These are phyloP conservation scores for Suhomyces tanzawaensis DNA, from an alignment of 805 yeast genomes.

Conservation along the genomic window DNA sequence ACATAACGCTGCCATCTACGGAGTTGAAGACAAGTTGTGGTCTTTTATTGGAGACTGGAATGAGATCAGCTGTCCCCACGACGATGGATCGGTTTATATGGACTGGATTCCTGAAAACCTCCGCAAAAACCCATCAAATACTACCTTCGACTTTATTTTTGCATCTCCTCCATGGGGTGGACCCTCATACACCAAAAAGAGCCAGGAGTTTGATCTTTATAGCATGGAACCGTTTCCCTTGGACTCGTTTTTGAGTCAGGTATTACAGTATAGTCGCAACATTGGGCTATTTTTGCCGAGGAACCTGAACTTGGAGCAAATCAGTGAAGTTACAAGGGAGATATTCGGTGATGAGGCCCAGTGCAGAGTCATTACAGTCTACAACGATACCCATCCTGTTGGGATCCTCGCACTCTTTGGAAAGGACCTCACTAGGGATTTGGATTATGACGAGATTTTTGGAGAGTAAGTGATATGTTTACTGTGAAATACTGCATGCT, in stretches of 20 bases:
- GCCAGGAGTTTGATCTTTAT: conserved; percentile 44
- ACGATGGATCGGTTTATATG: conserved; percentile 13
- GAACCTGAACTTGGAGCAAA: conserved; percentile 53
- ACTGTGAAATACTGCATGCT: too few species aligned
- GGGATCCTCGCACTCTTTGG: conserved; percentile 68
- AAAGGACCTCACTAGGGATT: not conserved
- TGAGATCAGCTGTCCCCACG: conserved; percentile 21
- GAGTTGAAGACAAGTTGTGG: conserved; percentile 51
- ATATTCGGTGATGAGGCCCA: conserved; percentile 44
- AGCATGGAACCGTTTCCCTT: conserved; percentile 48
- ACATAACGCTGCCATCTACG: conserved; percentile 66
- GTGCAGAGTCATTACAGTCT: conserved; percentile 47
- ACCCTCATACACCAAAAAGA: conserved; percentile 48
- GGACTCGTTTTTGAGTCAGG: conserved; percentile 41
- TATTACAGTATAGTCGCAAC: conserved; percentile 41
- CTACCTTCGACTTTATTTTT: conserved; percentile 53
- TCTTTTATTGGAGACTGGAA: conserved; percentile 51
- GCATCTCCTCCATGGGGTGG: conserved; percentile 95
- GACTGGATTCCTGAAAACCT: conserved; percentile 35
- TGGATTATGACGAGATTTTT: not conserved
- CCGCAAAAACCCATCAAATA: conserved; percentile 12
- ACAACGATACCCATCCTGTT: conserved; percentile 42
- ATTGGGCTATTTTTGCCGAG: conserved; percentile 65
- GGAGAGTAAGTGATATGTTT: not conserved
- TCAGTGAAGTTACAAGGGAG: conserved; percentile 45